A percentile compares a stretch with the other conserved stretches of the same genome.
These are phyloP conservation scores for Endocalyx cinctus DNA, from an alignment of 2,329 filamentous ascomycete genomes.

Conservation along the genomic window DNA sequence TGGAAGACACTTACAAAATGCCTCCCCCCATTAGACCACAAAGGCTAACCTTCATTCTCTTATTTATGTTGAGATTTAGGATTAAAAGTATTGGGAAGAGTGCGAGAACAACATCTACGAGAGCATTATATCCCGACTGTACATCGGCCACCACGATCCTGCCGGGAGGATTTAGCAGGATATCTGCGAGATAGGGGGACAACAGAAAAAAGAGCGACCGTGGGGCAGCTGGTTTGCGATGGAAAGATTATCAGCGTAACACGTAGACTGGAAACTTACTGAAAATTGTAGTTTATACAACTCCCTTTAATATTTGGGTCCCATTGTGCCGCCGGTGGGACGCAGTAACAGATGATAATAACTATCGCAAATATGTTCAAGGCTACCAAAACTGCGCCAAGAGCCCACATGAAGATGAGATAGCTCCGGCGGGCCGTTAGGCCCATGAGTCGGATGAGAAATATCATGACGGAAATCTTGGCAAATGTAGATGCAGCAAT, in stretches of 20 bases:
- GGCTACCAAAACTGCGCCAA: conserved; percentile 1
- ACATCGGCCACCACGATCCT: conserved; percentile 1
- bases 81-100: conserved; percentile 5
- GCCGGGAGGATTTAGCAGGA: neutral
- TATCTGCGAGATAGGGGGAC: neutral
- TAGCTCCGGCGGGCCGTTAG: conserved; percentile 4
- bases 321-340: conserved; percentile 3
- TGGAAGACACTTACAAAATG: too few species aligned
- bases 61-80: conserved; percentile 4
- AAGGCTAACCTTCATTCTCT: conserved; percentile 7
- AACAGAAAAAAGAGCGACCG: too few species aligned
- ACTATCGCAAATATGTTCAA: conserved; percentile 6
- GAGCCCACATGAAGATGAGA: conserved; percentile 5
- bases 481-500: conserved; percentile 4
- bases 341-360: conserved; percentile 3
- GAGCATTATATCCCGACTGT: conserved; percentile 5
- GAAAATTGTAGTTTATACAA: conserved; percentile 1
- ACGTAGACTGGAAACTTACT: conserved; percentile 1
- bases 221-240: too few species aligned
- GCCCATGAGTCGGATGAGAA: conserved; percentile 4
- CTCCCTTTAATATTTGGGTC: neutral
- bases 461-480: conserved; percentile 8
- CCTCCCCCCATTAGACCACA: conserved; percentile 4
- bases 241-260: too few species aligned
- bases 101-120: conserved; percentile 7